Conservation (phyloP, 2,329 filamentous ascomycete species). For the Diaporthe helianthi region DNA sequence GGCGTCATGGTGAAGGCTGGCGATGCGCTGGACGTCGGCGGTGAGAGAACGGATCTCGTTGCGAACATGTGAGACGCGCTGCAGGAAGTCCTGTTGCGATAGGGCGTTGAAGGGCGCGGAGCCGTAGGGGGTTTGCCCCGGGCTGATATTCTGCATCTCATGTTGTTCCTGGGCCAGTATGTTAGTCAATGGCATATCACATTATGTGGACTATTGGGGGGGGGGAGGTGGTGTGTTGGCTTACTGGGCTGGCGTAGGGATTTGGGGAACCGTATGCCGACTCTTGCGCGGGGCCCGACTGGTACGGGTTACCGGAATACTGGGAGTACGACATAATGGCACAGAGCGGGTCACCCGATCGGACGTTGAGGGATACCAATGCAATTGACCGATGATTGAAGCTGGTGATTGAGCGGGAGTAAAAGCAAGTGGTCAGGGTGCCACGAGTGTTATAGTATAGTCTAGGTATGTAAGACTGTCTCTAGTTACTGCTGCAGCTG, state of each 20-base stretch:
- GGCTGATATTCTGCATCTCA: conserved; percentile 55
- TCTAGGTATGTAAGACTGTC: background rate
- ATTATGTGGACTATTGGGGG: conserved; percentile 29
- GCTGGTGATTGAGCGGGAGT: conserved; percentile 41
- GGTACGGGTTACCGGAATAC: conserved; percentile 37
- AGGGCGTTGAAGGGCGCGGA: conserved; percentile 49
- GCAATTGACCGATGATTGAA: conserved; percentile 1
- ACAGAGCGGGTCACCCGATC: conserved; percentile 1
- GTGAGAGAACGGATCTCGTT: conserved; percentile 71
- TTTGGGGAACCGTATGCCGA: conserved; percentile 15
- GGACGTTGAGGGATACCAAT: conserved; percentile 1
- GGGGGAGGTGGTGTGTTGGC: no score
- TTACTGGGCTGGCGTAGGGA: conserved; percentile 31
- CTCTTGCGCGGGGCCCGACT: conserved; percentile 39
- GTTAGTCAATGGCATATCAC: conserved; percentile 37
- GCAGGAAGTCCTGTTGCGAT: conserved; percentile 71
- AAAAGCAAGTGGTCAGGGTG: conserved; percentile 26
- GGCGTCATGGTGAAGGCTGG: conserved; percentile 73
- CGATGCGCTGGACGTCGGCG: conserved; percentile 72
- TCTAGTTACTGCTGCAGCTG: background rate
- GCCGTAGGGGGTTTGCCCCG: conserved; percentile 39
- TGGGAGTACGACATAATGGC: conserved; percentile 39
- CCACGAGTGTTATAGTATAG: conserved; percentile 22
- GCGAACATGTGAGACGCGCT: conserved; percentile 71
- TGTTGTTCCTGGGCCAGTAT: conserved; percentile 50